Evolutionary conservation across 345 rosid species (phyloP).

Genomic region (Boechera retrofracta): DNA sequence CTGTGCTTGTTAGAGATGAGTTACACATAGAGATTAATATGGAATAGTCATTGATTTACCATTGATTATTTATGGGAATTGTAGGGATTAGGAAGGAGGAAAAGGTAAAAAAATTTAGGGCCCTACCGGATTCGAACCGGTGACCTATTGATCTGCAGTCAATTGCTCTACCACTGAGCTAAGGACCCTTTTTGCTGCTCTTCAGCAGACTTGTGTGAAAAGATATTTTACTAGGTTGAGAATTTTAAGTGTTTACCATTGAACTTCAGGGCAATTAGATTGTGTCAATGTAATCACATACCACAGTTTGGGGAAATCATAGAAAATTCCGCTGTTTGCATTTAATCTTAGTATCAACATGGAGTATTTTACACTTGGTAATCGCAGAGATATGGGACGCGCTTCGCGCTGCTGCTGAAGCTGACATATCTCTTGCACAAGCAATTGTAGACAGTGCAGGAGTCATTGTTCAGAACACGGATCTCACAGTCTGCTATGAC

Average conservation of each 20-base stretch:
- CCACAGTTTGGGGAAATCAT: background rate
- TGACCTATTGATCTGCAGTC: slow-evolving; percentile 89
- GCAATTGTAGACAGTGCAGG: slow-evolving; percentile 91
- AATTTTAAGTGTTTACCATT: background rate
- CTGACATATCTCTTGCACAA: slow-evolving; percentile 72
- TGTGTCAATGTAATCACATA: background rate
- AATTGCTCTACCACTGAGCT: slow-evolving; percentile 93
- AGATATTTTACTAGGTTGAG: background rate
- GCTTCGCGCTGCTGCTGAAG: slow-evolving; percentile 87
- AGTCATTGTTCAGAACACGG: slow-evolving; percentile 76
- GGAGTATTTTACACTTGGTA: background rate
- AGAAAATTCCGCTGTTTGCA: background rate
- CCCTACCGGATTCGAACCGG: slow-evolving; percentile 56
- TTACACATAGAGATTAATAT: background rate
- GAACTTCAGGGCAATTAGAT: background rate
- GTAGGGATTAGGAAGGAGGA: background rate
- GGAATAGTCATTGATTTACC: background rate
- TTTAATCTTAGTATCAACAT: slow-evolving; percentile 10
- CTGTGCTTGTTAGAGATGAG: background rate
- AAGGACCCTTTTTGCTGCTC: slow-evolving; percentile 52
- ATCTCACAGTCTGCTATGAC: slow-evolving; percentile 82
- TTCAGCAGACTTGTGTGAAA: background rate
- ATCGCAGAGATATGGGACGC: slow-evolving; percentile 91
- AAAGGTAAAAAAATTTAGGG: background rate
- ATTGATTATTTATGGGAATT: background rate